Evolutionary conservation across 163 green algal species (phyloP).

Genomic region (Chlamydomonas reinhardtii): DNA sequence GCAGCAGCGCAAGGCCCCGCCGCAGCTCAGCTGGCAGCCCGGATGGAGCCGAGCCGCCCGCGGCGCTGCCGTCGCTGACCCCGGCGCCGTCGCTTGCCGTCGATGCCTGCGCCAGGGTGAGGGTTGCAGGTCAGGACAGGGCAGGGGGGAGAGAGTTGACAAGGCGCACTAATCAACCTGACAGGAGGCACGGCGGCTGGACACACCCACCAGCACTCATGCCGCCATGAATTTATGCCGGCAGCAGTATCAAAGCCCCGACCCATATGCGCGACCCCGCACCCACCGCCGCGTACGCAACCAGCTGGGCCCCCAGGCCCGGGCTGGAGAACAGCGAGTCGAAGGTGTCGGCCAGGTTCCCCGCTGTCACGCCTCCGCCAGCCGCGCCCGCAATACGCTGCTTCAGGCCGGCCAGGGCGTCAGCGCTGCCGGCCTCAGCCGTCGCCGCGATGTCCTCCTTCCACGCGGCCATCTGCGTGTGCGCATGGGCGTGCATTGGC

Average conservation of each 20-base stretch:
- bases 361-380: not conserved
- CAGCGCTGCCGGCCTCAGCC: not conserved
- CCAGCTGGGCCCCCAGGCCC: not conserved
- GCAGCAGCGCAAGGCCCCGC: conserved; percentile 28
- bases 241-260: no score
- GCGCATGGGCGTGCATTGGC: no score
- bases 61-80: no score
- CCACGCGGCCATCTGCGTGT: conserved; percentile 39
- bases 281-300: not conserved
- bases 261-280: not conserved
- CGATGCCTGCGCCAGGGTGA: no score
- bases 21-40: not conserved
- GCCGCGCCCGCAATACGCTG: not conserved
- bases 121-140: no score
- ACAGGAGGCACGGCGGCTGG: no score
- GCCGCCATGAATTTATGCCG: no score
- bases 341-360: conserved; percentile 20
- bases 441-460: conserved; percentile 28
- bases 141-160: no score
- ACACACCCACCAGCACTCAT: no score
- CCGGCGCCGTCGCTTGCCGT: no score
- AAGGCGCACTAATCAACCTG: no score
- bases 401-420: not conserved
- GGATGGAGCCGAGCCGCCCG: no score
- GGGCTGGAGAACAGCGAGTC: conserved; percentile 10